A percentile compares a stretch with the other conserved stretches of the same genome.
Conservation (phyloP, 164 flowering plant species). For the Saururus chinensis region DNA sequence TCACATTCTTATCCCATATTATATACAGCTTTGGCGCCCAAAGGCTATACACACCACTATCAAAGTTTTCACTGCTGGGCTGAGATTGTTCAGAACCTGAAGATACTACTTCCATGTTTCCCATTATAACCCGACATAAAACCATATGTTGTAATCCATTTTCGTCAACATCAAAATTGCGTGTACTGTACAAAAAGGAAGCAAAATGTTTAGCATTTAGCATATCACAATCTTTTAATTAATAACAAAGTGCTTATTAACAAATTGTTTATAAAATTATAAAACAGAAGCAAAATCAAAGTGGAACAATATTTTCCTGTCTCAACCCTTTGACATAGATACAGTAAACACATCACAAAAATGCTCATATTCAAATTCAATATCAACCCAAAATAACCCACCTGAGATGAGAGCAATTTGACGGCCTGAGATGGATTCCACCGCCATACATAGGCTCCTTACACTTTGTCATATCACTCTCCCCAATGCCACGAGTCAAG, state of each 20-base stretch:
- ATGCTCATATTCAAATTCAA: too few species aligned
- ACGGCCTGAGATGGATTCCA: conserved; percentile 72
- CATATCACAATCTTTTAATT: conserved; percentile 9
- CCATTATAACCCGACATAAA: conserved; percentile 91
- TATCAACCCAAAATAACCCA: conserved; percentile 3
- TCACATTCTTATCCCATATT: conserved; percentile 79
- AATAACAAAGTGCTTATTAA: too few species aligned
- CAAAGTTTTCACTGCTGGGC: conserved; percentile 63
- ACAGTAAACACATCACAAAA: too few species aligned
- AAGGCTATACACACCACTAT: conserved; percentile 78
- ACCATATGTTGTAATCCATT: conserved; percentile 69
- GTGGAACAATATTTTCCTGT: too few species aligned
- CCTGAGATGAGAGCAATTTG: conserved; percentile 48
- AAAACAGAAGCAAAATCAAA: too few species aligned
- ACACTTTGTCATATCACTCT: conserved; percentile 19
- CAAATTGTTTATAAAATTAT: not conserved
- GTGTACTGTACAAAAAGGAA: conserved; percentile 37
- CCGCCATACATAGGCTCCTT: conserved; percentile 33
- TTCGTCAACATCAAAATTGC: conserved; percentile 82
- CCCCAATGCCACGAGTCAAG: too few species aligned
- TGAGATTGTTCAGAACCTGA: conserved; percentile 56
- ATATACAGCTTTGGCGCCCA: conserved; percentile 47
- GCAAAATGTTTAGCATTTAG: conserved; percentile 24
- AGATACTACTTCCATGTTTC: conserved; percentile 71
- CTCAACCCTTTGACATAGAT: too few species aligned